Evolutionary conservation across 2,329 filamentous ascomycete species (phyloP), one percentile per base, ranked within the genome.

Genomic region (Aureobasidium namibiae): DNA sequence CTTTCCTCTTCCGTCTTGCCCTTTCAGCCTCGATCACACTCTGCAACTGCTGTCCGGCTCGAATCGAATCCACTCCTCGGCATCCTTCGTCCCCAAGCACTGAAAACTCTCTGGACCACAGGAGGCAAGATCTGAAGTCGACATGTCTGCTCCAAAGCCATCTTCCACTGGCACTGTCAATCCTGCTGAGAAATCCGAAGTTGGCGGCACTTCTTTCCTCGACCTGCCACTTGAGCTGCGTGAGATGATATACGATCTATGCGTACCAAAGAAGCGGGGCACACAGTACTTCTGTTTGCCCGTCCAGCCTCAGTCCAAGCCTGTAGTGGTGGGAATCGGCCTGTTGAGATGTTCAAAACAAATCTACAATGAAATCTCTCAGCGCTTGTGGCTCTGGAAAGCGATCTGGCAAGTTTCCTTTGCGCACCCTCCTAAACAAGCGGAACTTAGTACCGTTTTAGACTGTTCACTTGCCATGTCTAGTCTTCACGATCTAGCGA

Each of bases 401-500:
- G 3, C 3, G 6, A 1, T 0, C 13, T 39, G 18, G 48, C 2
- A 0, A 1, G 10, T 50, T n/a, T 0, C 7, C 1, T n/a, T 50
- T 3, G 21, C 39, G 3, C 11, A 7, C 6, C 11, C 7, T 36
- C 16, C 33, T 36, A 2, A 16, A 36, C 10, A 3, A 14, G 14
- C 33, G 3, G 10, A 36, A 2, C 13, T 9, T 29, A 9, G 26
- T 5, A 9, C 4, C 9, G 9, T 5, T 9, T 5, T 29, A 29
- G 26, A 29, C 26, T 29, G 26, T 9, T 29, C 26, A 29, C 26
- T 29, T 29, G 26, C 26, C 26, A 29, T 29, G 26, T 29, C 26
- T 29, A 5, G 26, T 9, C 26, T 29, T 29, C 3, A 16, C 33
- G 33, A 36, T 38, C 34, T 21, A 2, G 38, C 38, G 11, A 10